Conservation (phyloP, 306 rosid genomes). For the Mimosa pudica region DNA sequence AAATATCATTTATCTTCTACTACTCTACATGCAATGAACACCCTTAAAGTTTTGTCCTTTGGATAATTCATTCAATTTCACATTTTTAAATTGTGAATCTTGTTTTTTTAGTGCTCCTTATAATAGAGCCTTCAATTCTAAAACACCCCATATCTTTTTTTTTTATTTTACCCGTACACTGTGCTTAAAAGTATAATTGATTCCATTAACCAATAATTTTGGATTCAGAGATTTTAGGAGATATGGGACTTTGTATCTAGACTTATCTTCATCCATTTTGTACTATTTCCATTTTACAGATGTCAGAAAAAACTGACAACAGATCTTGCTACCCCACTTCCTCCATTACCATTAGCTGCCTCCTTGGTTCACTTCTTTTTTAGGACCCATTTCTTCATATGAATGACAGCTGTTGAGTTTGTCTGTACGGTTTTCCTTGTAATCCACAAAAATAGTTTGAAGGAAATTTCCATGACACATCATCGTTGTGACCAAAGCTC, state of each 20-base stretch:
- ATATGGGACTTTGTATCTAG: slow-evolving; percentile 67
- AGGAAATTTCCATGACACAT: slow-evolving; percentile 41
- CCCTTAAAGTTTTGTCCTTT: slow-evolving; percentile 33
- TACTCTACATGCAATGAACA: slow-evolving; percentile 3
- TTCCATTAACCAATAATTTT: slow-evolving; percentile 25
- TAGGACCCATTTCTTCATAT: slow-evolving; percentile 37
- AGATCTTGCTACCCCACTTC: slow-evolving; percentile 61
- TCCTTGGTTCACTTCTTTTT: slow-evolving; percentile 35
- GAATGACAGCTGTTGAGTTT: slow-evolving; percentile 16
- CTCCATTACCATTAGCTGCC: slow-evolving; percentile 46
- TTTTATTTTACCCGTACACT: slow-evolving; percentile 20
- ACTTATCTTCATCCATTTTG: slow-evolving; percentile 49
- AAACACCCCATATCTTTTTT: slow-evolving; percentile 15
- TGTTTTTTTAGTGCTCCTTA: slow-evolving; percentile 41
- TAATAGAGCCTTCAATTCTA: slow-evolving; percentile 41
- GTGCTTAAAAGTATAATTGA: slow-evolving; percentile 3
- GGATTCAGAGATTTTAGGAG: slow-evolving; percentile 24
- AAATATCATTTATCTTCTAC: slow-evolving; percentile 40
- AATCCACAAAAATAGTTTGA: slow-evolving; percentile 37
- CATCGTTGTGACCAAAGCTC: slow-evolving; percentile 38
- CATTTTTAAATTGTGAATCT: slow-evolving; percentile 27
- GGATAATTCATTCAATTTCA: slow-evolving; percentile 25
- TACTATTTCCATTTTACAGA: slow-evolving; percentile 50
- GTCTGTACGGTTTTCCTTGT: slow-evolving; percentile 47
- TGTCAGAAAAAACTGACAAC: slow-evolving; percentile 49